A percentile compares a stretch with the other conserved stretches of the same genome.
These are phyloP conservation scores for Wickerhamomyces strasburgensis DNA, from an alignment of 805 yeast species.

Conservation along the genomic window DNA sequence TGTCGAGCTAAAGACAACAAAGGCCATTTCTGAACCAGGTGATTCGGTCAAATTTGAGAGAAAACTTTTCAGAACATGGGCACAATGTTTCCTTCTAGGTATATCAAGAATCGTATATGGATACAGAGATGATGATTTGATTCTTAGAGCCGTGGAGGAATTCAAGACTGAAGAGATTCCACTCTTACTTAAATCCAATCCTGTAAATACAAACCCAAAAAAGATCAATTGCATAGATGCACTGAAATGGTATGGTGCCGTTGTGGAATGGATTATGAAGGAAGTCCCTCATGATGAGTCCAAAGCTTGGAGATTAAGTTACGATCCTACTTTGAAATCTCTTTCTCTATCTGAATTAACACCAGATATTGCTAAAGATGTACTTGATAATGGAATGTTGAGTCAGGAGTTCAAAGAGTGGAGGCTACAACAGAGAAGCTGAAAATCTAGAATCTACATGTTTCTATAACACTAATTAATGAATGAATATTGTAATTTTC, in stretches of 20 bases:
- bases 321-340: constrained; percentile 48
- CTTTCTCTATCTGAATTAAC: constrained; percentile 47
- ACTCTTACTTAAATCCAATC: constrained; percentile 49
- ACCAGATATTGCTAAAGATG: constrained; percentile 31
- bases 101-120: constrained; percentile 80
- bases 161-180: constrained; percentile 79
- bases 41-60: constrained; percentile 66
- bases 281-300: constrained; percentile 49
- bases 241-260: constrained; percentile 81
- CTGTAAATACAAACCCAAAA: constrained; percentile 34
- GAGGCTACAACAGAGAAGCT: constrained; percentile 31
- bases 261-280: constrained; percentile 69
- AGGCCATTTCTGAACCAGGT: constrained; percentile 47
- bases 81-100: constrained; percentile 87
- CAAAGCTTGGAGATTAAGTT: constrained; percentile 50
- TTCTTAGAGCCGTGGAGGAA: constrained; percentile 67
- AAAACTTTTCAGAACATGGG: constrained; percentile 81
- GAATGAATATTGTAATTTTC: too few species aligned
- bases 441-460: neutral
- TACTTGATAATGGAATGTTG: constrained; percentile 39
- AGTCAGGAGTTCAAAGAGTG: constrained; percentile 48
- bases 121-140: constrained; percentile 68
- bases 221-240: constrained; percentile 72
- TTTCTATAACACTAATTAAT: neutral
- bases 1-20: constrained; percentile 76